Conservation (phyloP, 2,329 filamentous ascomycete genomes). For the Cordyceps farinosa region DNA sequence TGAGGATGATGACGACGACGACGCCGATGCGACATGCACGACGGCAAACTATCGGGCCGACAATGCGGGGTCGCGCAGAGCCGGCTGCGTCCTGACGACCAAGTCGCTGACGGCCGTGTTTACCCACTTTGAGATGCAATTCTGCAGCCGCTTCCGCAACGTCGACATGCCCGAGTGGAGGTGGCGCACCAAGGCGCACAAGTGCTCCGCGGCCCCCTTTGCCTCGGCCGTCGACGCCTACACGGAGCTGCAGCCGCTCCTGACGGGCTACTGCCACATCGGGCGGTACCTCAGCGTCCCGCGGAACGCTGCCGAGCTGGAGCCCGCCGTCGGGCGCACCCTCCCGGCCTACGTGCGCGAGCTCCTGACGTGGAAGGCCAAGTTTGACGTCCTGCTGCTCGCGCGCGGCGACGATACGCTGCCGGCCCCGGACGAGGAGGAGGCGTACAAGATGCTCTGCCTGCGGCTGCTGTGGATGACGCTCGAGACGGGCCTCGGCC, state of each 20-base stretch:
- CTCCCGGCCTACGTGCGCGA: not conserved
- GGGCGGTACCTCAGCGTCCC: not conserved
- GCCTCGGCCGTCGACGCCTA: conserved; percentile 13
- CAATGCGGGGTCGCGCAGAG: not conserved
- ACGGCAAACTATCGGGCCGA: not conserved
- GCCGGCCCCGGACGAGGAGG: not conserved
- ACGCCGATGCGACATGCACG: not conserved
- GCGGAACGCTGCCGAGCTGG: not conserved
- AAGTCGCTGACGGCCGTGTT: conserved; percentile 10
- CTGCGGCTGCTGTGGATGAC: conserved; percentile 4
- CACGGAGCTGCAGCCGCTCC: conserved; percentile 15
- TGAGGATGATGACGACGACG: not conserved
- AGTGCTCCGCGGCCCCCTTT: conserved; percentile 5
- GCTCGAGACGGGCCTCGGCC: not conserved
- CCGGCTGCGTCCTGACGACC: conserved; percentile 8
- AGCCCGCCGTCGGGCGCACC: not conserved
- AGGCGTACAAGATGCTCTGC: not conserved
- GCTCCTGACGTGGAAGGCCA: not conserved
- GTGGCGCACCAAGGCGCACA: not conserved
- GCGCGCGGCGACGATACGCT: not conserved
- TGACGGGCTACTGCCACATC: not conserved
- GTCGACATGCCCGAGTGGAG: not conserved
- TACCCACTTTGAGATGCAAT: conserved; percentile 14
- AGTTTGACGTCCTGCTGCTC: conserved; percentile 1
- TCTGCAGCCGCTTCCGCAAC: conserved; percentile 5